Percentiles rank a stretch among this genome's conserved stretches.
phyloP scores from a whole-genome alignment of 140 eudicot species.

The Erigeron philadelphicus region DNA sequence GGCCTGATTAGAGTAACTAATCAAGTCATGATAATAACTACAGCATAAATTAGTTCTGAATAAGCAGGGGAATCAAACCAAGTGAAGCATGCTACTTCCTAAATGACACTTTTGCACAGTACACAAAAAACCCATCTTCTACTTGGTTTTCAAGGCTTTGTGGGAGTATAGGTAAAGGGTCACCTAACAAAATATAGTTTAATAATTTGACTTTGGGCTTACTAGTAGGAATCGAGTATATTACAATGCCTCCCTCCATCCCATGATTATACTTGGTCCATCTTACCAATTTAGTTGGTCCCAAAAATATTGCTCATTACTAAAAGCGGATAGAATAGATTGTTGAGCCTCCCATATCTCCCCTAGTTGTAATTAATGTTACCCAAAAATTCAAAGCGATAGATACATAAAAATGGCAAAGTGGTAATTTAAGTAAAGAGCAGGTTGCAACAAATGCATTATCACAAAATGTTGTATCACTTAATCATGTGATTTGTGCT shows the following conservation, averaged over 20 bases:
- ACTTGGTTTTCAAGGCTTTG: constrained; percentile 13
- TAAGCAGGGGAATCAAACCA: constrained; percentile 15
- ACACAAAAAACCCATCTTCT: constrained; percentile 9
- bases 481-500: constrained; percentile 1
- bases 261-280: background rate
- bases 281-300: background rate
- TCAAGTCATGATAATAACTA: constrained; percentile 6
- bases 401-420: no score
- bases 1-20: constrained; percentile 35
- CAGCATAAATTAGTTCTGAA: constrained; percentile 11
- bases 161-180: background rate
- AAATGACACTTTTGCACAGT: background rate
- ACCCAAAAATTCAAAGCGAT: background rate
- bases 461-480: constrained; percentile 2
- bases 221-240: constrained; percentile 4
- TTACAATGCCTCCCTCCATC: background rate
- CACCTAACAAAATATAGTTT: background rate
- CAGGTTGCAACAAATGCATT: background rate
- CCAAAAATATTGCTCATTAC: no score
- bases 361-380: background rate
- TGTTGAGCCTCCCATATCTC: no score
- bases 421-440: background rate
- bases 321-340: no score
- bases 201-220: background rate
- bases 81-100: constrained; percentile 4